Conservation (phyloP, 2,329 filamentous ascomycete genomes). For the Paraconiothyrium brasiliense region DNA sequence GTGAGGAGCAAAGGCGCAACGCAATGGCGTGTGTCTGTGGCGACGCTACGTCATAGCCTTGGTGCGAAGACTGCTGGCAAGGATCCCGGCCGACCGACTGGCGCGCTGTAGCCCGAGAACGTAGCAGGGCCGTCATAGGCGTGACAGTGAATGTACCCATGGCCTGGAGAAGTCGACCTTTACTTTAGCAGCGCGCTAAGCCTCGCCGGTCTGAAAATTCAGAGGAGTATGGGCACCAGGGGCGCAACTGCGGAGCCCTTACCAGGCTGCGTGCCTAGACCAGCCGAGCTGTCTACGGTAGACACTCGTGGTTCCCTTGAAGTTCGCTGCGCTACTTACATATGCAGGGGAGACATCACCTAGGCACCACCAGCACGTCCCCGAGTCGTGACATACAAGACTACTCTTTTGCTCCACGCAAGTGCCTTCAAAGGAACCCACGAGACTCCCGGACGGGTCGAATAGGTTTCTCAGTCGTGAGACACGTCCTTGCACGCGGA, state of each 20-base stretch:
- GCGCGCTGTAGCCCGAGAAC: neutral
- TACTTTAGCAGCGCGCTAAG: neutral
- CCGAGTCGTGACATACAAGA: too few species aligned
- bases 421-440: too few species aligned
- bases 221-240: neutral
- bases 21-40: neutral
- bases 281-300: too few species aligned
- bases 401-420: too few species aligned
- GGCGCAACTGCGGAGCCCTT: neutral
- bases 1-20: neutral
- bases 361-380: too few species aligned
- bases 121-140: neutral
- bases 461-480: too few species aligned
- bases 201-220: neutral
- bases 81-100: neutral
- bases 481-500: too few species aligned
- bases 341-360: neutral
- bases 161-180: neutral
- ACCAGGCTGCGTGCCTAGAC: too few species aligned
- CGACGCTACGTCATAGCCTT: constrained; percentile 1
- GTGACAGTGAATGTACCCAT: neutral
- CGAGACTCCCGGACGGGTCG: too few species aligned
- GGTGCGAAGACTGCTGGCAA: neutral
- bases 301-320: too few species aligned
- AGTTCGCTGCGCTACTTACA: neutral